These are phyloP conservation scores for Trametes polyzona DNA, from an alignment of 1,284 basidiomycete species.

Conservation along the genomic window DNA sequence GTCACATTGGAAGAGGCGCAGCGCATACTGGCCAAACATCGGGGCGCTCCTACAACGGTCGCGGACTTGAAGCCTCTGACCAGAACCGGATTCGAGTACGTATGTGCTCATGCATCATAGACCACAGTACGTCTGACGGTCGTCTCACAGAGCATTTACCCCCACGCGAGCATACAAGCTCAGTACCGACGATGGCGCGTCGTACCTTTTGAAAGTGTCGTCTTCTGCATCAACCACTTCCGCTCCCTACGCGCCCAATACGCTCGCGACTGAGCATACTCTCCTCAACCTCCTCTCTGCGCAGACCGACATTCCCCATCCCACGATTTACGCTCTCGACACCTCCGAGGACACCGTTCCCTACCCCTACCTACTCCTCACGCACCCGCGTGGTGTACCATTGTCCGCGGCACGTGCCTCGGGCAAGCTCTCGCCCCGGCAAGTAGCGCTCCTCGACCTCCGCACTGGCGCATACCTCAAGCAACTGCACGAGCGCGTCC, in stretches of 20 bases:
- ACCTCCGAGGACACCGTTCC: constrained; percentile 27
- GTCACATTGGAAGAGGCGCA: constrained; percentile 19
- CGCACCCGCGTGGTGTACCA: constrained; percentile 31
- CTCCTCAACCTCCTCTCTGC: constrained; percentile 30
- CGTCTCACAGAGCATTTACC: constrained; percentile 28
- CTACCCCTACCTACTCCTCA: constrained; percentile 35
- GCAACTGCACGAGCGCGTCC: constrained; percentile 60
- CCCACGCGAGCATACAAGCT: constrained; percentile 23
- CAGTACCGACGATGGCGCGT: constrained; percentile 18
- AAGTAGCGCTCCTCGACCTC: constrained; percentile 55
- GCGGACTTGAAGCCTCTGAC: constrained; percentile 6
- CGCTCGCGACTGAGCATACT: constrained; percentile 32
- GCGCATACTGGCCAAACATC: constrained; percentile 19
- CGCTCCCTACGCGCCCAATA: constrained; percentile 30
- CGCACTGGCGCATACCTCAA: constrained; percentile 60
- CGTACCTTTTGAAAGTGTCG: constrained; percentile 31
- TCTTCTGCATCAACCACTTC: constrained; percentile 3
- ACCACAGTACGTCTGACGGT: background rate
- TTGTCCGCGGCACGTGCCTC: constrained; percentile 41
- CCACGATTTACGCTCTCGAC: constrained; percentile 25
- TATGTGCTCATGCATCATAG: background rate
- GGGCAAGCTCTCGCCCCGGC: constrained; percentile 45
- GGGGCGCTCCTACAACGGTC: constrained; percentile 8
- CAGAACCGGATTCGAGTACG: constrained; percentile 8
- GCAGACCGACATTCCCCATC: constrained; percentile 33